phyloP scores from a whole-genome alignment of 371 early-diverging fungal species.

The Mucor mucedo region DNA sequence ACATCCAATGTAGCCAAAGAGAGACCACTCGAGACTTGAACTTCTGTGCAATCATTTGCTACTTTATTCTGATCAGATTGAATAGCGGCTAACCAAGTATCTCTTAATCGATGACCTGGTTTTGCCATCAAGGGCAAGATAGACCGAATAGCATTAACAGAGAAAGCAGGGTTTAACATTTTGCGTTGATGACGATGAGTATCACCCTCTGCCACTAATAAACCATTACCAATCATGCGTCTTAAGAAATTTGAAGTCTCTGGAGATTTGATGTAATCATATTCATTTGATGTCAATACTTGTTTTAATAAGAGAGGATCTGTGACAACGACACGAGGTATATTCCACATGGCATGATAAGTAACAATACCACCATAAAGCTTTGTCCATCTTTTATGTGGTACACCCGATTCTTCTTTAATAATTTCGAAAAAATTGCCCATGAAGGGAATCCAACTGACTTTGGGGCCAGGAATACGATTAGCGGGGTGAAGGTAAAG shows the following conservation, averaged over 20 bases:
- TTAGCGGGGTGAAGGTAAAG: constrained; percentile 53
- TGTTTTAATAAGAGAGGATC: constrained; percentile 58
- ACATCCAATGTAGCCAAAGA: constrained; percentile 52
- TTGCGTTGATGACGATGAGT: constrained; percentile 69
- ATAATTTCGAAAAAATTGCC: constrained; percentile 59
- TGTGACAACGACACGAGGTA: constrained; percentile 54
- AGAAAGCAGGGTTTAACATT: constrained; percentile 72
- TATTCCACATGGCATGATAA: constrained; percentile 58
- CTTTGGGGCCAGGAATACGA: constrained; percentile 65
- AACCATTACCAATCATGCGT: constrained; percentile 58
- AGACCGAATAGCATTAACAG: constrained; percentile 50
- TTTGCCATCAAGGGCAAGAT: constrained; percentile 52
- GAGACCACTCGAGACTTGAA: constrained; percentile 43
- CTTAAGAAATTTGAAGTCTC: constrained; percentile 31
- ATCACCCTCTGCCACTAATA: constrained; percentile 64
- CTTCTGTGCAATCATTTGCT: constrained; percentile 18
- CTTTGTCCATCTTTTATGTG: constrained; percentile 58
- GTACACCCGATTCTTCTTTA: constrained; percentile 53
- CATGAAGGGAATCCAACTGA: constrained; percentile 54
- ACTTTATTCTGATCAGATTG: constrained; percentile 11
- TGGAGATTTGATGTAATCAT: constrained; percentile 57
- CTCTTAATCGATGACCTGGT: constrained; percentile 37
- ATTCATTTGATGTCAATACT: constrained; percentile 52
- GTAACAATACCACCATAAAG: constrained; percentile 57
- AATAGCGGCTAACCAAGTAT: constrained; percentile 50